Evolutionary conservation across 208 protist genomes (phyloP).

Genomic region (Trypanosoma mega): DNA sequence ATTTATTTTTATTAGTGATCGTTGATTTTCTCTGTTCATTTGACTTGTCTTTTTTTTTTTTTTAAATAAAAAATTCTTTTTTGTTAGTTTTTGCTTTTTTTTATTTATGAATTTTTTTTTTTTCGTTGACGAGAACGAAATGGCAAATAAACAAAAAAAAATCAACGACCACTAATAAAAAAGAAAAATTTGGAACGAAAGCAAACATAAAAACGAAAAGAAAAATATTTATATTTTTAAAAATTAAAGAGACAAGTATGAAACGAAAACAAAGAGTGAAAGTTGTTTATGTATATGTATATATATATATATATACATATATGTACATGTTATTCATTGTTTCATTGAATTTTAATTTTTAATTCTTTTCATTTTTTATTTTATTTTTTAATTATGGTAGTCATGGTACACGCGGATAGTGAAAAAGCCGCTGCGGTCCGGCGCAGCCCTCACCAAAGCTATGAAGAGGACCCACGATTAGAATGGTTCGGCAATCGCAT

Average conservation of each 20-base stretch:
- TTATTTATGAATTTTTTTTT: slow-evolving; percentile 2
- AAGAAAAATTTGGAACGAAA: too few relatives aligned
- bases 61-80: too few relatives aligned
- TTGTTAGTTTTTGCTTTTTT: background rate
- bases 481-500: slow-evolving; percentile 68
- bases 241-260: background rate
- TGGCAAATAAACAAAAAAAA: background rate
- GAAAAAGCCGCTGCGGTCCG: background rate
- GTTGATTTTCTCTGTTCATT: slow-evolving; percentile 5
- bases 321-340: slow-evolving; percentile 1
- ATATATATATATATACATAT: background rate
- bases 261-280: background rate
- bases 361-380: slow-evolving; percentile 12
- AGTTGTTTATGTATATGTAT: background rate
- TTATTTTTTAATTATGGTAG: slow-evolving; percentile 10
- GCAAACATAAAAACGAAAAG: too few relatives aligned
- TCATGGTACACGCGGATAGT: background rate
- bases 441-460: slow-evolving; percentile 1
- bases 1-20: background rate
- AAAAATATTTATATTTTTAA: too few relatives aligned
- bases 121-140: background rate
- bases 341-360: background rate
- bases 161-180: background rate
- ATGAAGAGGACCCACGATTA: slow-evolving; percentile 57
- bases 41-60: background rate